A percentile compares a stretch with the other conserved stretches of the same genome.
phyloP scores from a whole-genome alignment of 139 green algal genomes.

The Auxenochlorella pyrenoidosa region DNA sequence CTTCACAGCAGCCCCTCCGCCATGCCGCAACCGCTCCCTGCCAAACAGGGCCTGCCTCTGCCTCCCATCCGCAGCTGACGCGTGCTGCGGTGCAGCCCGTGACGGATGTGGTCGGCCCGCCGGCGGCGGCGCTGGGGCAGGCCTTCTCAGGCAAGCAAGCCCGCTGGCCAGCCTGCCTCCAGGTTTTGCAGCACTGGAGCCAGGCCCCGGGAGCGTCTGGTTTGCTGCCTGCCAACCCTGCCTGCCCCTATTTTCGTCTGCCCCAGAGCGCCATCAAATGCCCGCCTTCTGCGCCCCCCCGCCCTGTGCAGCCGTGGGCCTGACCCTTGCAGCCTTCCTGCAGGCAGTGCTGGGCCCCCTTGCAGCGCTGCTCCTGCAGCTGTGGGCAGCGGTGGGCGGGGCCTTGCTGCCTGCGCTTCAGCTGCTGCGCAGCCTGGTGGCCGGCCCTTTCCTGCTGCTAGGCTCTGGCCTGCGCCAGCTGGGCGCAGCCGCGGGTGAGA shows the following conservation, averaged over 20 bases:
- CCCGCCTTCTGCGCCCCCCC: no score
- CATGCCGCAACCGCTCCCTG: no score
- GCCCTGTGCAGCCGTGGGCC: slow-evolving; percentile 7
- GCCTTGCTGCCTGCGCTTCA: slow-evolving; percentile 2
- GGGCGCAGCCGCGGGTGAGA: background rate
- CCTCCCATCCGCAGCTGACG: background rate
- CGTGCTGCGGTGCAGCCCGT: slow-evolving; percentile 27
- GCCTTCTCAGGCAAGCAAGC: background rate
- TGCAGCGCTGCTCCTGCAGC: slow-evolving; percentile 3
- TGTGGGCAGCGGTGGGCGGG: background rate
- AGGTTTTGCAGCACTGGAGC: no score
- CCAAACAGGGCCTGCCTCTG: no score
- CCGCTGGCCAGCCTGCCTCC: background rate
- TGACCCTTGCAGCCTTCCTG: background rate
- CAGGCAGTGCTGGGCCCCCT: slow-evolving; percentile 23
- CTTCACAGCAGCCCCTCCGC: no score
- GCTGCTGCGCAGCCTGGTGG: background rate
- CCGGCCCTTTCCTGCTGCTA: background rate
- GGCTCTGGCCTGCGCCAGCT: background rate
- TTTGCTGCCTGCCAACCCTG: background rate
- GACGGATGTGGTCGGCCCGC: slow-evolving; percentile 10
- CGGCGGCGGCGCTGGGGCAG: background rate
- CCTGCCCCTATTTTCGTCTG: no score
- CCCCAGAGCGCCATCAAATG: no score
- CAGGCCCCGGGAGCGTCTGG: background rate